Evolutionary conservation across 768 basidiomycete species (phyloP).

Genomic region (Kwoniella botswanensis): DNA sequence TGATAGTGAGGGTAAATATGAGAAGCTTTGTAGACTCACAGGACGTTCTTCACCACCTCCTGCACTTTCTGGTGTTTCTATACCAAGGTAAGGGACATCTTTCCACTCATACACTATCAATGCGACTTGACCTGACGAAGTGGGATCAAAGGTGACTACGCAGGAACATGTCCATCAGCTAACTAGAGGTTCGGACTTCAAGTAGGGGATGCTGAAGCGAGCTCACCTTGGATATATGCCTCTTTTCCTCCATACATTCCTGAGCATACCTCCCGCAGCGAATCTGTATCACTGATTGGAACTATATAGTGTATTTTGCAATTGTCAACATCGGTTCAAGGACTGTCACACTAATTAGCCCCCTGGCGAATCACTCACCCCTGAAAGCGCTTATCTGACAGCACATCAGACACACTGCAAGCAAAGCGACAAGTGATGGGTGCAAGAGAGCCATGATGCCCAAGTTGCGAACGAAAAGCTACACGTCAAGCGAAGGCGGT

Average conservation of each 20-base stretch:
- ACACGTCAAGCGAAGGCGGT: no score
- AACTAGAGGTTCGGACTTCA: no score
- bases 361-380: constrained; percentile 2
- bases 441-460: constrained; percentile 1
- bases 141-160: constrained; percentile 72
- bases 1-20: constrained; percentile 31
- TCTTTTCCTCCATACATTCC: constrained; percentile 86
- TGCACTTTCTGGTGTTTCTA: constrained; percentile 52
- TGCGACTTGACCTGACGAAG: constrained; percentile 84
- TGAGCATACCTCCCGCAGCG: constrained; percentile 86
- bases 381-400: constrained; percentile 18
- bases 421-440: neutral
- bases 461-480: no score
- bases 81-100: constrained; percentile 81
- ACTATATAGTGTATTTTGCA: constrained; percentile 30
- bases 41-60: constrained; percentile 46
- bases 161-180: neutral
- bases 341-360: no score
- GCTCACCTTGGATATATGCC: constrained; percentile 69
- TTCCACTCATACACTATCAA: constrained; percentile 96
- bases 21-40: constrained; percentile 18
- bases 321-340: neutral
- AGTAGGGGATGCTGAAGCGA: neutral
- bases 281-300: constrained; percentile 73
- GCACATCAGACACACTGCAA: neutral